phyloP scores from a whole-genome alignment of 164 flowering plant species.

The Vitis riparia region DNA sequence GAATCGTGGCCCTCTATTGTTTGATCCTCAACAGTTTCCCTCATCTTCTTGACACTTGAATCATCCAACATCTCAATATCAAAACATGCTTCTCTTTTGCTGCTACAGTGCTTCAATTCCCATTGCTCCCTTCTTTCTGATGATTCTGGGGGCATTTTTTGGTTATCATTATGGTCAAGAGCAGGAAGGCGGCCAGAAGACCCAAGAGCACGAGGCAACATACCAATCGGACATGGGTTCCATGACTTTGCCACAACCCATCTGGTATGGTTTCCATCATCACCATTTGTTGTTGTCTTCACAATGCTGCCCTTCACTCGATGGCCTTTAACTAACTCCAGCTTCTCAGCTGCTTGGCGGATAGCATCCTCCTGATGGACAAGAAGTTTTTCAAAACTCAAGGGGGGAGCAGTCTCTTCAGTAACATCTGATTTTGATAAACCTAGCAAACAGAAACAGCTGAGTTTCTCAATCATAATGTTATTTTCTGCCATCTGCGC shows the following conservation, averaged over 20 bases:
- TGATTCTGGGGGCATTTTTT: slow-evolving; percentile 2
- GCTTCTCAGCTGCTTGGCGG: slow-evolving; percentile 44
- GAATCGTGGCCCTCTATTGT: slow-evolving; percentile 13
- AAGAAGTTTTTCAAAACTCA: slow-evolving; percentile 16
- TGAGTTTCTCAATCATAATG: slow-evolving; percentile 40
- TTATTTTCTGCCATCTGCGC: slow-evolving; percentile 46
- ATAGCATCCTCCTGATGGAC: slow-evolving; percentile 42
- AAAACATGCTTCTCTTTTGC: slow-evolving; percentile 48
- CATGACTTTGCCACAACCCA: slow-evolving; percentile 74
- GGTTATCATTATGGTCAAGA: slow-evolving; percentile 24
- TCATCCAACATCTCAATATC: slow-evolving; percentile 29
- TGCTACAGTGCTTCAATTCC: slow-evolving; percentile 17
- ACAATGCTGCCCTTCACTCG: slow-evolving; percentile 14
- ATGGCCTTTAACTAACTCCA: slow-evolving; percentile 45
- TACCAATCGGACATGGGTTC: slow-evolving; percentile 85
- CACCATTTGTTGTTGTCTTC: slow-evolving; percentile 9
- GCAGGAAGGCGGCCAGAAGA: slow-evolving; percentile 55
- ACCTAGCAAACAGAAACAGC: slow-evolving; percentile 35
- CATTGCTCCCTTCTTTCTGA: slow-evolving; percentile 15
- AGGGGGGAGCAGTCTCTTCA: slow-evolving; percentile 11
- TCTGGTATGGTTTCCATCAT: slow-evolving; percentile 18
- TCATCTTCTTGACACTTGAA: slow-evolving; percentile 34
- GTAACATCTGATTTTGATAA: slow-evolving; percentile 10
- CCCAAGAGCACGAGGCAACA: slow-evolving; percentile 61
- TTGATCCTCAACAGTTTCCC: slow-evolving; percentile 21